Evolutionary conservation across 805 yeast species (phyloP).

Genomic region (Metschnikowia hibisci): DNA sequence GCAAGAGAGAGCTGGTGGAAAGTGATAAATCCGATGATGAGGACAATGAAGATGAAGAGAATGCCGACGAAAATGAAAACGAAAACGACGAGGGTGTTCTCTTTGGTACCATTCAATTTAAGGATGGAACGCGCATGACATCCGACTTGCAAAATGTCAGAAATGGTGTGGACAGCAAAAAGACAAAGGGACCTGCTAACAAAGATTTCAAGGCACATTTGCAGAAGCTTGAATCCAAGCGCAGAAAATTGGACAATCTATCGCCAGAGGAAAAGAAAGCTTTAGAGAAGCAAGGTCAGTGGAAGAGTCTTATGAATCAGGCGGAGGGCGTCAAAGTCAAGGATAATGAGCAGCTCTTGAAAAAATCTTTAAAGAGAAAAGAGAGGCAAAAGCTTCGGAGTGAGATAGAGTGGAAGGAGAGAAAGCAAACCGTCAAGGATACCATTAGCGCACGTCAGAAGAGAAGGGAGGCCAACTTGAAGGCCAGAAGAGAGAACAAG

Average conservation of each 20-base stretch:
- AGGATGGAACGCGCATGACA: constrained; percentile 76
- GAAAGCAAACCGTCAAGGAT: constrained; percentile 75
- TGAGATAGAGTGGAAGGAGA: constrained; percentile 87
- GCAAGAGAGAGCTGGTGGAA: constrained; percentile 37
- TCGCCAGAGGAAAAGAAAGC: constrained; percentile 59
- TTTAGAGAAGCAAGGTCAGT: constrained; percentile 66
- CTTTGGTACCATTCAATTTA: constrained; percentile 78
- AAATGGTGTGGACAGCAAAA: constrained; percentile 42
- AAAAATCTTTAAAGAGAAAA: constrained; percentile 79
- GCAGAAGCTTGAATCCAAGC: constrained; percentile 67
- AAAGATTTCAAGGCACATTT: constrained; percentile 84
- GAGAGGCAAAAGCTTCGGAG: constrained; percentile 81
- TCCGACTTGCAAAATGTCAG: constrained; percentile 63
- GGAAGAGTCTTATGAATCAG: constrained; percentile 80
- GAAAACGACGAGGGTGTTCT: constrained; percentile 45
- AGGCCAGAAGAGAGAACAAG: constrained; percentile 79
- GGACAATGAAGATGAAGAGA: constrained; percentile 26
- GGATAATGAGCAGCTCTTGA: constrained; percentile 85
- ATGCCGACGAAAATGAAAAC: constrained; percentile 29
- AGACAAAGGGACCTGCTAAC: constrained; percentile 78
- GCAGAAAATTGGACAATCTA: constrained; percentile 54
- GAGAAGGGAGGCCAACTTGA: constrained; percentile 88
- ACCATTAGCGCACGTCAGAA: constrained; percentile 71
- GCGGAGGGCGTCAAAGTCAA: constrained; percentile 86
- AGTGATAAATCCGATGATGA: constrained; percentile 41